Evolutionary conservation across 2,329 filamentous ascomycete species (phyloP).

Genomic region (Fusarium pininemorale): DNA sequence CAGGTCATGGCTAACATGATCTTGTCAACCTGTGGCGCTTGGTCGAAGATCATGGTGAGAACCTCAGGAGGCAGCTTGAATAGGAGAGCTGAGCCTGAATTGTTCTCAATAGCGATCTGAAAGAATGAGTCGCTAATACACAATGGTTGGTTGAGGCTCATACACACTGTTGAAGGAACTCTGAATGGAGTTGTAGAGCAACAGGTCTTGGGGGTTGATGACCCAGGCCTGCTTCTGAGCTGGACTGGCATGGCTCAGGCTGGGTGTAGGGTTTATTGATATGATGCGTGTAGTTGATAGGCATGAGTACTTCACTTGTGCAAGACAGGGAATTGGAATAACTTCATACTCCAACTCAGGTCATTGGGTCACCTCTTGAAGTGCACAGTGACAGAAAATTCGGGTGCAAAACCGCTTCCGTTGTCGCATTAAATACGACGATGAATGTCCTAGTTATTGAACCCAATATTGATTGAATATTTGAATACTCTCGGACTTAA

Average conservation of each 20-base stretch:
- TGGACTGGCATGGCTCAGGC: slow-evolving; percentile 14
- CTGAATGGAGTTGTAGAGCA: slow-evolving; percentile 5
- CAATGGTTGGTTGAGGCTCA: background rate
- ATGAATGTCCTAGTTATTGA: background rate
- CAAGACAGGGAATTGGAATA: background rate
- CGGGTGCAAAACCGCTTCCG: no score
- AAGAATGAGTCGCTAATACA: background rate
- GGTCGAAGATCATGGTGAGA: slow-evolving; percentile 35
- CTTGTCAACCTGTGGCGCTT: slow-evolving; percentile 17
- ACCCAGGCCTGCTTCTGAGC: background rate
- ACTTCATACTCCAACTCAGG: background rate
- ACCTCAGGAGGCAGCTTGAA: slow-evolving; percentile 42
- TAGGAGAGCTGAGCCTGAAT: slow-evolving; percentile 3
- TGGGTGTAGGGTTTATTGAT: background rate
- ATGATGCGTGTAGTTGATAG: background rate
- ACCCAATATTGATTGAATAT: background rate
- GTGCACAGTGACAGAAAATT: background rate
- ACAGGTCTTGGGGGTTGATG: background rate
- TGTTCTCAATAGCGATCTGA: slow-evolving; percentile 2
- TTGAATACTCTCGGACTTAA: no score
- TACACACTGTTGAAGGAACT: slow-evolving; percentile 19
- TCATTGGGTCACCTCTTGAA: background rate
- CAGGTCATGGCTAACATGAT: slow-evolving; percentile 34
- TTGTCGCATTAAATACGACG: background rate
- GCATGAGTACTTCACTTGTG: background rate